Evolutionary conservation across 345 rosid species (phyloP), one percentile per base, ranked within the genome.

Genomic region (Arabidopsis arenosa): DNA sequence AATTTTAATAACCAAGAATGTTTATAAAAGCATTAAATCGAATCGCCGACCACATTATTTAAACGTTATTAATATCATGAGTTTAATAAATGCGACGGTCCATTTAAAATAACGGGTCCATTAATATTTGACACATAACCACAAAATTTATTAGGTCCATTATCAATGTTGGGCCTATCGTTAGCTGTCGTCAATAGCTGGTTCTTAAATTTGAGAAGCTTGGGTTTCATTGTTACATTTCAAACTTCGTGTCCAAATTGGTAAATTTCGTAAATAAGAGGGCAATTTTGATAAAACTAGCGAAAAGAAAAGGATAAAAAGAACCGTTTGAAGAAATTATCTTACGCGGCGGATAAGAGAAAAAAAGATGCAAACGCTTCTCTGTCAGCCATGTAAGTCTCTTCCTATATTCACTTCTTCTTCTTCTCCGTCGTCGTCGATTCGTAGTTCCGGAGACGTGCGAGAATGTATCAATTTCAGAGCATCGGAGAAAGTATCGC

Each of bases 281-380:
- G 66, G 6, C 2, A 5, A 2, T 6, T 21, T 43, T 54, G 0
- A 5, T 2, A 76, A 76, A 26, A 35, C 26, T 39, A 10, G 4
- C 8, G 40, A 66, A 66, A 70, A 0, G 13, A 58, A 75, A 71
- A 3, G 44, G 72, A 69, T 68, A 70, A 70, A 68, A 70, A 13
- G 63, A 77, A 65, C 63, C 73, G 81, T 77, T 77, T 65, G 73
- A 72, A 56, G 77, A 40, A 47, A 33, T 6, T 57, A 30, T 33
- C 68, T 21, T 12, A 28, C 63, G 58, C 73, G 80, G 73, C 63
- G 82, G 85, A 80, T 83, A 85, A 77, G 80, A 57, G 37, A 80
- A 68, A 47, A 80, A 68, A 59, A 71, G 73, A 89, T 89, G 95
- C 86, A 72, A 77, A 70, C 80, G 70, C 81, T 79, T 63, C 79